Evolutionary conservation across 2,329 filamentous ascomycete genomes (phyloP).

Genomic region (Sordariomycetes sp.): DNA sequence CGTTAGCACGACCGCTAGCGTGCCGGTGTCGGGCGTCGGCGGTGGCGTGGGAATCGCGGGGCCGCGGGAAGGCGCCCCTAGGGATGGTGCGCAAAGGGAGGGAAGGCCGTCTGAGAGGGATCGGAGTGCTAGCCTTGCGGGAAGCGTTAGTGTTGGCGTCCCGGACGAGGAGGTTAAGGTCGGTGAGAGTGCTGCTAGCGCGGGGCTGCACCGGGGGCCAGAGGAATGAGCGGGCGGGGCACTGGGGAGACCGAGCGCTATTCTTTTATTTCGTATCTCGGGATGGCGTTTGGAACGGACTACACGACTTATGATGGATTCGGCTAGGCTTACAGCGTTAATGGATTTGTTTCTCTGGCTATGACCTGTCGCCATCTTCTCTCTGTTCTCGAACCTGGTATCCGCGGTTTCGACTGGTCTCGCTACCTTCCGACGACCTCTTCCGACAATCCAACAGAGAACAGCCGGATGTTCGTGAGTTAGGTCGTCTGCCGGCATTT

Average conservation of each 20-base stretch:
- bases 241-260: not conserved
- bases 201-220: slow-evolving; percentile 16
- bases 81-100: not conserved
- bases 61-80: not conserved
- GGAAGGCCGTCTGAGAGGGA: slow-evolving; percentile 30
- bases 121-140: slow-evolving; percentile 30
- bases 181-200: slow-evolving; percentile 50
- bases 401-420: not conserved
- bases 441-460: too few relatives aligned
- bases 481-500: too few relatives aligned
- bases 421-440: too few relatives aligned
- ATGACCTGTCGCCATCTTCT: not conserved
- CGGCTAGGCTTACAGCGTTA: not conserved
- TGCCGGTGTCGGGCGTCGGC: slow-evolving; percentile 24
- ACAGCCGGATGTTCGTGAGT: too few relatives aligned
- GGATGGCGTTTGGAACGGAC: not conserved
- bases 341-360: not conserved
- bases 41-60: slow-evolving; percentile 12
- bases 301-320: not conserved
- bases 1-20: slow-evolving; percentile 40
- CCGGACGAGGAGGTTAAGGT: slow-evolving; percentile 50
- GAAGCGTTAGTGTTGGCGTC: slow-evolving; percentile 40
- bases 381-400: not conserved
- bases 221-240: not conserved
- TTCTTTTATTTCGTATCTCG: not conserved